Conservation (phyloP, 1,284 basidiomycete genomes). For the Apiotrichum siamense region DNA sequence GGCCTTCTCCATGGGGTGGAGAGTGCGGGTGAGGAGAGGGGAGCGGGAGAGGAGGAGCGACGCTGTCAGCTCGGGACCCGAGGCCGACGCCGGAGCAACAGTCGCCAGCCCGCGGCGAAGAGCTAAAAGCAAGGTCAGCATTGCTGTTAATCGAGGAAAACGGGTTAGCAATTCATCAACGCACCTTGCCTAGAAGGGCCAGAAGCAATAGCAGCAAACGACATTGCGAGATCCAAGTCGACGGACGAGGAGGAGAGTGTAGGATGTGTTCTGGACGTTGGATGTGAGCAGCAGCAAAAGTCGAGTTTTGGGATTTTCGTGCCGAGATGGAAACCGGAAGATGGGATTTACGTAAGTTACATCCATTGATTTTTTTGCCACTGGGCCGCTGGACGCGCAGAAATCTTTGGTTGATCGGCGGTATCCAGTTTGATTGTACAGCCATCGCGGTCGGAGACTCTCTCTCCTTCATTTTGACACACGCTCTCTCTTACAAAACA, state of each 20-base stretch:
- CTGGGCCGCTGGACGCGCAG: too few species aligned
- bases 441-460: too few species aligned
- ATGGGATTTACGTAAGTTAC: too few species aligned
- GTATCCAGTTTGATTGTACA: too few species aligned
- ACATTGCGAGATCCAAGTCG: constrained; percentile 3
- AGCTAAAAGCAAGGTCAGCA: too few species aligned
- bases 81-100: constrained; percentile 15
- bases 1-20: constrained; percentile 69
- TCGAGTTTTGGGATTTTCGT: too few species aligned
- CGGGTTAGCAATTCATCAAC: not conserved
- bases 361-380: too few species aligned
- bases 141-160: not conserved
- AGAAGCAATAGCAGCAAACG: constrained; percentile 11
- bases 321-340: too few species aligned
- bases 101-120: constrained; percentile 15
- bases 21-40: constrained; percentile 72
- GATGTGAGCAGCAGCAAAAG: not conserved
- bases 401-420: too few species aligned
- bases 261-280: not conserved
- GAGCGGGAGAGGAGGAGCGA: constrained; percentile 73
- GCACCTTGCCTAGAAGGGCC: constrained; percentile 18
- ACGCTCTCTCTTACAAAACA: too few species aligned
- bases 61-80: constrained; percentile 36
- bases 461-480: too few species aligned
- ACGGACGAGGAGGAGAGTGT: not conserved